Conservation (phyloP, 2,329 filamentous ascomycete genomes). For the Chaetomiaceae sp. region DNA sequence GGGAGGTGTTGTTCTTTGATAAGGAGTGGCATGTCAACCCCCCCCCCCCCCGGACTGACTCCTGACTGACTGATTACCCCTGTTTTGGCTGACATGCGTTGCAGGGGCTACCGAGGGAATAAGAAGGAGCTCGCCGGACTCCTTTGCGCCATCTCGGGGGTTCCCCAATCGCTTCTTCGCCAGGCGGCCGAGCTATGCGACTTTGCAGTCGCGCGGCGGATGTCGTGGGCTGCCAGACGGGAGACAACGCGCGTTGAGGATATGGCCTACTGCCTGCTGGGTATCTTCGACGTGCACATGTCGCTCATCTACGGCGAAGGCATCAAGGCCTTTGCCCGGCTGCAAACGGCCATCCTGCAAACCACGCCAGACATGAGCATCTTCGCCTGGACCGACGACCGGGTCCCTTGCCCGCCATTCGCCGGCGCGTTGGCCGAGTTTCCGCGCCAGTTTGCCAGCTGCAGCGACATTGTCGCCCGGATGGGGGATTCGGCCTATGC, state of each 20-base stretch:
- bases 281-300: conserved; percentile 6
- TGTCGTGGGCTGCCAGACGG: conserved; percentile 3
- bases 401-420: neutral
- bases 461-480: neutral
- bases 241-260: conserved; percentile 3
- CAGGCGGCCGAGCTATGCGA: neutral
- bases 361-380: neutral
- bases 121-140: neutral
- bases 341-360: neutral
- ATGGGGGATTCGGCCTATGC: neutral
- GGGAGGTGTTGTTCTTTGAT: conserved; percentile 8
- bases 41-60: too few relatives aligned
- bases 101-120: neutral
- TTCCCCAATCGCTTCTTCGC: neutral
- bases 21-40: conserved; percentile 24
- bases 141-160: neutral
- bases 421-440: neutral
- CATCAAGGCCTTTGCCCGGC: neutral
- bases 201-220: neutral
- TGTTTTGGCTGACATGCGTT: too few relatives aligned
- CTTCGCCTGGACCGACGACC: conserved; percentile 1
- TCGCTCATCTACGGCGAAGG: conserved; percentile 10
- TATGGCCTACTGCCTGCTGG: conserved; percentile 8
- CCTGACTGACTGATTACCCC: too few relatives aligned
- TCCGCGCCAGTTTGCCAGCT: neutral